Percentiles rank a stretch among this genome's conserved stretches.
Conservation (phyloP, 139 green algal species). For the Pseudopediastrum boryanum region DNA sequence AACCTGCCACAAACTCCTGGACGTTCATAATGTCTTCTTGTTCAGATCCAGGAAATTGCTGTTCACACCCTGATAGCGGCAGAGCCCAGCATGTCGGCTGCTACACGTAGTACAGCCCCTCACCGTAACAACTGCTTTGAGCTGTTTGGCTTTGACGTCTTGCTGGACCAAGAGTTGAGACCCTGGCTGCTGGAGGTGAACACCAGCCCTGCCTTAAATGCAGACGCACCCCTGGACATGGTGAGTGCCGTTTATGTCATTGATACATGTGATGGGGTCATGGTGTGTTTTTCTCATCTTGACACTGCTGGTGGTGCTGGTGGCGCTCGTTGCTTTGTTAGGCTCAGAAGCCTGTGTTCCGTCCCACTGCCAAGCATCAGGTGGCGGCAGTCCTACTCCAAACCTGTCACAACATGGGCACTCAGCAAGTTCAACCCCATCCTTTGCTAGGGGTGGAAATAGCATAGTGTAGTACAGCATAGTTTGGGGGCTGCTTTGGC, state of each 20-base stretch:
- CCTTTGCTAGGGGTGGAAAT: too few species aligned
- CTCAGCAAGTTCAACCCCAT: too few species aligned
- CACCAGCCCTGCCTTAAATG: constrained; percentile 60
- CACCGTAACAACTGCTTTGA: constrained; percentile 64
- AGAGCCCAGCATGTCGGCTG: constrained; percentile 9
- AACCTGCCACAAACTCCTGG: too few species aligned
- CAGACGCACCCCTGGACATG: constrained; percentile 60
- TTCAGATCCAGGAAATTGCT: too few species aligned
- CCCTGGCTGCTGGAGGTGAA: constrained; percentile 79
- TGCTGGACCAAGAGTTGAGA: constrained; percentile 65
- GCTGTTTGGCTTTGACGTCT: constrained; percentile 78
- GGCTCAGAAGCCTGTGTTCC: background rate
- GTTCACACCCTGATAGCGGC: constrained; percentile 19
- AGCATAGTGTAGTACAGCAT: too few species aligned
- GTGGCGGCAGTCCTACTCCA: too few species aligned
- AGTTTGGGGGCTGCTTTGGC: too few species aligned
- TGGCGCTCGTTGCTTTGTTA: background rate
- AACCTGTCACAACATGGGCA: too few species aligned
- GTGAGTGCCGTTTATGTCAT: constrained; percentile 40
- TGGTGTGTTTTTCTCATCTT: background rate
- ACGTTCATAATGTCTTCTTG: too few species aligned
- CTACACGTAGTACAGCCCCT: background rate
- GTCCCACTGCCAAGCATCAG: too few species aligned
- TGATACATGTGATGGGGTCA: background rate
- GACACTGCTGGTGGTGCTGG: background rate